Percentiles rank a stretch among this genome's conserved stretches.
Evolutionary conservation across 2,329 filamentous ascomycete species (phyloP).

Genomic region (Elsinoe australis): DNA sequence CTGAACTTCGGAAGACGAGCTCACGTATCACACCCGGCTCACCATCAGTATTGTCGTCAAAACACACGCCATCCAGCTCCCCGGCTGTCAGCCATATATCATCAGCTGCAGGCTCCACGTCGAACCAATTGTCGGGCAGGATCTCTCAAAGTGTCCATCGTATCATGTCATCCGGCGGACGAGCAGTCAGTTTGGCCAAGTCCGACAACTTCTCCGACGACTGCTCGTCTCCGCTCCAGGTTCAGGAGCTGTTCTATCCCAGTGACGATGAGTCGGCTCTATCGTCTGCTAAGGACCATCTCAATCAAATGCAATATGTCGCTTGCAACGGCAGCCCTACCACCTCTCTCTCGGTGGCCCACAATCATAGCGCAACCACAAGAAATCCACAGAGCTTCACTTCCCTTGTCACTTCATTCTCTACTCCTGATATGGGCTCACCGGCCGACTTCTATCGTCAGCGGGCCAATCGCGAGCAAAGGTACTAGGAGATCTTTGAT

Average conservation of each 20-base stretch:
- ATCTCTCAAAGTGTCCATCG: no score
- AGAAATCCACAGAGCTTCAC: neutral
- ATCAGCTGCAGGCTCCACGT: no score
- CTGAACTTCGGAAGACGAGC: neutral
- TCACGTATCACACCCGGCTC: neutral
- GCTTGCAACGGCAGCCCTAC: neutral
- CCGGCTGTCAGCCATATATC: no score
- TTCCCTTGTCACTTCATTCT: neutral
- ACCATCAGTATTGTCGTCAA: no score
- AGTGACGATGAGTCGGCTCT: constrained; percentile 7
- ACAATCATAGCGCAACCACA: neutral
- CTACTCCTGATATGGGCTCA: constrained; percentile 6
- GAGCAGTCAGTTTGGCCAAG: neutral
- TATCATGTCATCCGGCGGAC: neutral
- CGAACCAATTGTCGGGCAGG: no score
- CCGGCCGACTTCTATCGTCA: neutral
- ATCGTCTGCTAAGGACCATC: constrained; percentile 2
- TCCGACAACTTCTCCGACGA: neutral
- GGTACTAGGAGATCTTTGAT: constrained; percentile 8
- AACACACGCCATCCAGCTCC: no score
- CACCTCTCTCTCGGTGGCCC: neutral
- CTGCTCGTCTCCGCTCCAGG: constrained; percentile 5
- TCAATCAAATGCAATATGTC: neutral
- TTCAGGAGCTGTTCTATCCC: constrained; percentile 12
- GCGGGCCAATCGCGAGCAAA: neutral